These are phyloP conservation scores for Tricholoma furcatifolium DNA, from an alignment of 768 basidiomycete species.

Conservation along the genomic window DNA sequence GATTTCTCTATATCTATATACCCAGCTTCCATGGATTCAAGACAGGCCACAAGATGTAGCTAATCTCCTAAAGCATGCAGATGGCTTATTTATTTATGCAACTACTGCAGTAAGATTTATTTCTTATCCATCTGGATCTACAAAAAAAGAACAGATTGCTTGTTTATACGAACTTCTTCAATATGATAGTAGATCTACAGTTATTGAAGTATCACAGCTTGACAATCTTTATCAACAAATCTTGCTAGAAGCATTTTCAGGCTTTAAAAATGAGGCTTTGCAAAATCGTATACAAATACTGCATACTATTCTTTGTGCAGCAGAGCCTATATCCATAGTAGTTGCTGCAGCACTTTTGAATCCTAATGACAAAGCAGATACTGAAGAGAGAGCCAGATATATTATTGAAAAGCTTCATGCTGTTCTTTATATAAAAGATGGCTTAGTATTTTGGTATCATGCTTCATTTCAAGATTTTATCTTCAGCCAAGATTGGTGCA, in stretches of 20 bases:
- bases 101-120: background rate
- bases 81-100: background rate
- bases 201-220: background rate
- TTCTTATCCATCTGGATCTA: background rate
- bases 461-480: constrained; percentile 23
- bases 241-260: background rate
- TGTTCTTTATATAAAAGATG: constrained; percentile 19
- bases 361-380: background rate
- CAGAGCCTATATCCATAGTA: constrained; percentile 13
- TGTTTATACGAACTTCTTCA: background rate
- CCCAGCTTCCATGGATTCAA: background rate
- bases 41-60: background rate
- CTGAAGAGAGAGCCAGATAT: background rate
- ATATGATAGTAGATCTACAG: background rate
- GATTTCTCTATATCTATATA: background rate
- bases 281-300: constrained; percentile 13
- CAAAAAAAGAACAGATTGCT: background rate
- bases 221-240: background rate
- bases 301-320: constrained; percentile 21
- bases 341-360: constrained; percentile 14
- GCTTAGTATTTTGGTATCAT: constrained; percentile 19
- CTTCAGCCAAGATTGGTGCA: constrained; percentile 1
- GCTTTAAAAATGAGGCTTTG: background rate
- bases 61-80: background rate
- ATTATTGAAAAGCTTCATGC: constrained; percentile 16